Evolutionary conservation across 805 yeast species (phyloP).

Genomic region (Pichia deserticola): DNA sequence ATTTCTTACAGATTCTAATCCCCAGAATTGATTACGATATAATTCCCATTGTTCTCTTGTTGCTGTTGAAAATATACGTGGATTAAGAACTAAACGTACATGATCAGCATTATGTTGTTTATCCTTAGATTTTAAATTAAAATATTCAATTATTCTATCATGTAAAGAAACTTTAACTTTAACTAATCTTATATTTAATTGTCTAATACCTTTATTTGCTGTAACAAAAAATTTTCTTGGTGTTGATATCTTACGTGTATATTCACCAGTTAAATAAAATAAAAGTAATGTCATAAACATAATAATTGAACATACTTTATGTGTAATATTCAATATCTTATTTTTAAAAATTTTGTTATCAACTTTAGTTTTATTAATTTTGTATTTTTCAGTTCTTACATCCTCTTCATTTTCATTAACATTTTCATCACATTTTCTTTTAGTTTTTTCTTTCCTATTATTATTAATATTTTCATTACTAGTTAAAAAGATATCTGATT

Average conservation of each 20-base stretch:
- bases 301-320: slow-evolving; percentile 53
- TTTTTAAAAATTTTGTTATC: not conserved
- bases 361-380: not conserved
- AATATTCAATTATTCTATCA: slow-evolving; percentile 3
- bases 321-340: slow-evolving; percentile 29
- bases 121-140: slow-evolving; percentile 9
- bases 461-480: not conserved
- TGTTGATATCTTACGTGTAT: slow-evolving; percentile 71
- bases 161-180: slow-evolving; percentile 36
- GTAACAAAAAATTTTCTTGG: slow-evolving; percentile 73
- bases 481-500: no score
- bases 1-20: slow-evolving; percentile 39
- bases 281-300: slow-evolving; percentile 60
- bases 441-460: not conserved
- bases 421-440: not conserved
- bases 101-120: slow-evolving; percentile 69
- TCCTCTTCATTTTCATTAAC: no score
- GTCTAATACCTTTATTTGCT: slow-evolving; percentile 86
- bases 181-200: slow-evolving; percentile 70
- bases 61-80: slow-evolving; percentile 75
- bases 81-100: slow-evolving; percentile 72
- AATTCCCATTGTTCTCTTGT: slow-evolving; percentile 92
- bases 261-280: slow-evolving; percentile 86
- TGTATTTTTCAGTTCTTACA: no score
- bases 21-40: slow-evolving; percentile 91